These are phyloP conservation scores for Sarcodon sp. DNA, from an alignment of 768 basidiomycete genomes.

Conservation along the genomic window DNA sequence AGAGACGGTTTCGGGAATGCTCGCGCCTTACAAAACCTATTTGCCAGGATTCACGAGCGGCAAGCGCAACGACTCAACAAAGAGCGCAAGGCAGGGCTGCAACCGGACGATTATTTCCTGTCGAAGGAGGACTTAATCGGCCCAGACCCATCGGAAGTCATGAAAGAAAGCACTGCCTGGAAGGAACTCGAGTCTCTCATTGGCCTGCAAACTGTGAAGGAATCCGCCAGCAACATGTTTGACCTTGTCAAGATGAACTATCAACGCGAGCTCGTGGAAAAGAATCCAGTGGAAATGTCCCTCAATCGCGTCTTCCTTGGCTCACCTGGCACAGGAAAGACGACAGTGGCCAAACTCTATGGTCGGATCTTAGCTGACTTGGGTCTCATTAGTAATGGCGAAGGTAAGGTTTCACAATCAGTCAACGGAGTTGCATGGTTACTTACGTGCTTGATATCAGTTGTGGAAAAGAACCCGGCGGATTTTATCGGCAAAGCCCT, in stretches of 20 bases:
- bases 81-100: constrained; percentile 23
- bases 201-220: constrained; percentile 46
- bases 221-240: constrained; percentile 34
- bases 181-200: constrained; percentile 34
- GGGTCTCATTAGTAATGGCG: constrained; percentile 56
- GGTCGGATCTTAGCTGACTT: constrained; percentile 50
- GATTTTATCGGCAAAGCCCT: constrained; percentile 51
- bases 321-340: constrained; percentile 62
- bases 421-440: neutral
- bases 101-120: constrained; percentile 38
- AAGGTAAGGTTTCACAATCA: constrained; percentile 30
- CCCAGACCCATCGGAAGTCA: constrained; percentile 41
- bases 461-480: constrained; percentile 53
- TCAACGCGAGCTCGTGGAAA: constrained; percentile 42
- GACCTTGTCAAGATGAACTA: constrained; percentile 39
- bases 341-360: constrained; percentile 55
- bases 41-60: constrained; percentile 31
- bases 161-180: constrained; percentile 35
- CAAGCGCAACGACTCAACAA: constrained; percentile 38
- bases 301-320: constrained; percentile 58
- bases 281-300: constrained; percentile 36
- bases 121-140: constrained; percentile 48
- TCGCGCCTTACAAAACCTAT: constrained; percentile 40
- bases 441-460: constrained; percentile 16
- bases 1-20: constrained; percentile 55